Conservation (phyloP, 140 eudicot genomes). For the Oenanthe javanica region DNA sequence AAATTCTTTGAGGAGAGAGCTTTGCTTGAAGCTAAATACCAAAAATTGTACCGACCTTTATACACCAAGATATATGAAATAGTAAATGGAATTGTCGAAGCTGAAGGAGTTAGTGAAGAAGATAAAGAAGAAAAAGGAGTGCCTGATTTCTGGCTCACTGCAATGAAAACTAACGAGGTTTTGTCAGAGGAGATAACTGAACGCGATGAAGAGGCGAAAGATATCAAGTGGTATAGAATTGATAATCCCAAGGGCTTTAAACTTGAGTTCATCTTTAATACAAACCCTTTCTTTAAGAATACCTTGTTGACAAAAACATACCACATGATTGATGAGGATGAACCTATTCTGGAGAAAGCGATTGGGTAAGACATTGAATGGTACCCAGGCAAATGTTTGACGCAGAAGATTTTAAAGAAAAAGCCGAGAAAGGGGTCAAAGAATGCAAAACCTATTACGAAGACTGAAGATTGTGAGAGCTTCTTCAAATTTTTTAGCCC, state of each 20-base stretch:
- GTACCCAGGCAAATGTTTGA: conserved; percentile 83
- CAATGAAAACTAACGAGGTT: conserved; percentile 80
- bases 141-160: conserved; percentile 74
- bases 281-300: conserved; percentile 74
- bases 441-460: conserved; percentile 71
- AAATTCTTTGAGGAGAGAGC: conserved; percentile 84
- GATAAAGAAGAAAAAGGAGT: conserved; percentile 78
- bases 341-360: conserved; percentile 88
- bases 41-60: conserved; percentile 67
- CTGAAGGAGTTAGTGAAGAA: conserved; percentile 39
- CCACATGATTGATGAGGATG: conserved; percentile 91
- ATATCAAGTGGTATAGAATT: conserved; percentile 71
- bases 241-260: conserved; percentile 82
- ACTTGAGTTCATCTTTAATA: conserved; percentile 72
- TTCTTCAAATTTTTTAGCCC: conserved; percentile 89
- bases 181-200: conserved; percentile 85
- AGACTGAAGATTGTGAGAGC: conserved; percentile 79
- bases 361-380: conserved; percentile 93
- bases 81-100: conserved; percentile 82
- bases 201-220: conserved; percentile 87
- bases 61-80: conserved; percentile 77
- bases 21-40: conserved; percentile 73
- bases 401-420: conserved; percentile 73
- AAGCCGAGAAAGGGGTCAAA: conserved; percentile 87
- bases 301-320: conserved; percentile 69